Conservation (phyloP, 768 basidiomycete species). For the Lactarius deliciosus region DNA sequence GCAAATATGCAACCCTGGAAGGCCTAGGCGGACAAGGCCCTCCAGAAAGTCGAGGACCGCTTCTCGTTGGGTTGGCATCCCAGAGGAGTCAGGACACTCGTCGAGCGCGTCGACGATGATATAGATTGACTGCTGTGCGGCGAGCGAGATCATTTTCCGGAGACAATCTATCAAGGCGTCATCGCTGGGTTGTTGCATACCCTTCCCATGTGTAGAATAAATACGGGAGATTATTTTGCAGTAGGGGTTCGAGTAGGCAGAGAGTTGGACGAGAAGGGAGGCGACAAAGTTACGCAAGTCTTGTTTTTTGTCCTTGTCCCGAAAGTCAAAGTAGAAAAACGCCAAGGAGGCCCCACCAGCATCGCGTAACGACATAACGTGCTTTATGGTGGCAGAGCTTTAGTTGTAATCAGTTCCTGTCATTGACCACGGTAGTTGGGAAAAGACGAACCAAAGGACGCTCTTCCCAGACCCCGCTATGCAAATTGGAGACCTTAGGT, state of each 20-base stretch:
- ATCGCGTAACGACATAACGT: background rate
- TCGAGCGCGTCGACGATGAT: background rate
- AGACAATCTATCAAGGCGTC: background rate
- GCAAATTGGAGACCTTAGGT: background rate
- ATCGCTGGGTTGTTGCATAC: background rate
- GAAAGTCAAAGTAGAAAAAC: background rate
- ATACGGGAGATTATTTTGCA: background rate
- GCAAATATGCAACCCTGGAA: background rate
- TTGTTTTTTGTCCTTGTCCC: background rate
- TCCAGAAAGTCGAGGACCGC: background rate
- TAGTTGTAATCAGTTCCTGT: background rate
- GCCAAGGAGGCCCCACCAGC: background rate
- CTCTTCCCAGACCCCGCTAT: background rate
- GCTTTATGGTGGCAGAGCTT: background rate
- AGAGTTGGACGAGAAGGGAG: background rate
- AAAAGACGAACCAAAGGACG: background rate
- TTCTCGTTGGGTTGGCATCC: background rate
- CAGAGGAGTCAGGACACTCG: background rate
- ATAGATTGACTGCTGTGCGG: background rate
- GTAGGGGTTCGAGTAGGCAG: background rate
- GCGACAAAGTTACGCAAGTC: background rate
- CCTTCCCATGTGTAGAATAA: background rate
- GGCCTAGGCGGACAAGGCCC: background rate
- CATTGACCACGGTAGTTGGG: background rate
- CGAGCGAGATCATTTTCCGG: background rate